Evolutionary conservation across 768 basidiomycete species (phyloP).

Genomic region (Suillus occidentalis): DNA sequence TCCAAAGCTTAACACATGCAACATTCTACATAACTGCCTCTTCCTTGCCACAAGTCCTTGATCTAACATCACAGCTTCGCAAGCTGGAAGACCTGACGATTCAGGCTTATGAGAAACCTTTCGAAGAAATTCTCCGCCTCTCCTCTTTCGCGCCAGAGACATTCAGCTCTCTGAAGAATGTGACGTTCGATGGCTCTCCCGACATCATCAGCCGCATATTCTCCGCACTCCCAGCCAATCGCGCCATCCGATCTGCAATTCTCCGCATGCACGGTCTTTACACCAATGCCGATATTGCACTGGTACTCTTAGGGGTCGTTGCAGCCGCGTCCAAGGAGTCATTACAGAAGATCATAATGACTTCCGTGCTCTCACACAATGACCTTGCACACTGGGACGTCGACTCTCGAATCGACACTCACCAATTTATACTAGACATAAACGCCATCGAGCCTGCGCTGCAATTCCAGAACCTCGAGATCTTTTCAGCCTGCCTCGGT

Average conservation of each 20-base stretch:
- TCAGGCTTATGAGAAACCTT: neutral
- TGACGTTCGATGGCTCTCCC: neutral
- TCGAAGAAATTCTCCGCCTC: neutral
- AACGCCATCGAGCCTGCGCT: neutral
- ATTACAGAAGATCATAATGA: neutral
- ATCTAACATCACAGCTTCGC: neutral
- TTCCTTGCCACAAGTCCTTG: slow-evolving; percentile 1
- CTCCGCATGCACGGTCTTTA: neutral
- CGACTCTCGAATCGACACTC: neutral
- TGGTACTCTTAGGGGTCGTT: neutral
- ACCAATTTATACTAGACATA: slow-evolving; percentile 3
- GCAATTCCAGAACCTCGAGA: neutral
- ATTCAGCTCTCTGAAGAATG: neutral
- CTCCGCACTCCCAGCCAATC: neutral
- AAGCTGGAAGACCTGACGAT: slow-evolving; percentile 1
- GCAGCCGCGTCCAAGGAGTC: neutral
- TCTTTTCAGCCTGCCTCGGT: slow-evolving; percentile 2
- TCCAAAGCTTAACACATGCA: neutral
- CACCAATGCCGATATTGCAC: neutral
- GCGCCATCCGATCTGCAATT: neutral
- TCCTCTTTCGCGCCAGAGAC: neutral
- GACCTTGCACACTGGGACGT: slow-evolving; percentile 1
- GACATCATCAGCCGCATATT: neutral
- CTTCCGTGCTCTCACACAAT: neutral
- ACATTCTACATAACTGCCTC: neutral